These are phyloP conservation scores for Angomonas ambiguus DNA, from an alignment of 208 protist species.

Conservation along the genomic window DNA sequence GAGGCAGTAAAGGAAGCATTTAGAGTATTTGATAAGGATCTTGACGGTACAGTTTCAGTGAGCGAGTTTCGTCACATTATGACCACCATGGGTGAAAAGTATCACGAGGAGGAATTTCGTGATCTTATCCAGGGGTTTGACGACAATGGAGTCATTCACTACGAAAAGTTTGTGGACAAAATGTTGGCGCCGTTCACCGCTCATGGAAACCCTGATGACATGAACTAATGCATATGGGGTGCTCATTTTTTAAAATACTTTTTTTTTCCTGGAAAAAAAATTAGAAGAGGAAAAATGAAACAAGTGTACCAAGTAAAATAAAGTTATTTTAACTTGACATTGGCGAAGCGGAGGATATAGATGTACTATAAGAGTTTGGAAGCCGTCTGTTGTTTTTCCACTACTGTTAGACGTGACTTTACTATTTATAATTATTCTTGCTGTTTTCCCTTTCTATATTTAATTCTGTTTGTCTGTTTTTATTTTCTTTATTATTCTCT, in stretches of 20 bases:
- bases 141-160: constrained; percentile 86
- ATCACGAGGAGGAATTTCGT: constrained; percentile 93
- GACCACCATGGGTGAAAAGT: constrained; percentile 96
- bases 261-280: background rate
- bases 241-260: background rate
- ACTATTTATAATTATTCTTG: background rate
- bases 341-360: too few relatives aligned
- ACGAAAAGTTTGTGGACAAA: constrained; percentile 85
- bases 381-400: too few relatives aligned
- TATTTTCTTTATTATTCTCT: constrained; percentile 7
- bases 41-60: constrained; percentile 93
- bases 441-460: background rate
- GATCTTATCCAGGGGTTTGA: constrained; percentile 91
- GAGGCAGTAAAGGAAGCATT: constrained; percentile 96
- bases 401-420: too few relatives aligned
- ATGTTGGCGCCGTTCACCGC: constrained; percentile 90
- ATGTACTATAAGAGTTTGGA: too few relatives aligned
- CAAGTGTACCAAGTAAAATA: too few relatives aligned
- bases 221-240: constrained; percentile 10
- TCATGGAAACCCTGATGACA: constrained; percentile 52
- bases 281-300: too few relatives aligned
- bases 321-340: too few relatives aligned
- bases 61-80: constrained; percentile 96
- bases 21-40: constrained; percentile 95
- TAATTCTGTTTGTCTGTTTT: background rate